Percentiles rank a stretch among this genome's conserved stretches.
phyloP scores from a whole-genome alignment of 768 basidiomycete species.

The Boletus tomentosulus region DNA sequence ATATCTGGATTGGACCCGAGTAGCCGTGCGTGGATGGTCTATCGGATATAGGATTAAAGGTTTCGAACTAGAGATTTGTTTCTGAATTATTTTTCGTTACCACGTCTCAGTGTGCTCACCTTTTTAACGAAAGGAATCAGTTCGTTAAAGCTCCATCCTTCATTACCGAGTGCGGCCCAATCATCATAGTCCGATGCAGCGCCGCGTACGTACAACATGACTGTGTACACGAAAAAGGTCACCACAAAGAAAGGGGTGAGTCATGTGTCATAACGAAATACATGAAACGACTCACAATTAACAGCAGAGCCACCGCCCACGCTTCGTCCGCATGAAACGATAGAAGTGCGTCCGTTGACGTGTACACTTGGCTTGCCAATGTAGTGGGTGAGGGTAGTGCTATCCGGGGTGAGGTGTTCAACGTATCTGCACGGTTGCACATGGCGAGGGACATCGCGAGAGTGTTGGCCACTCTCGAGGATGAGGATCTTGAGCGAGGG shows the following conservation, averaged over 20 bases:
- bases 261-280: neutral
- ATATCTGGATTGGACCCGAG: constrained; percentile 27
- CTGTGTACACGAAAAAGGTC: neutral
- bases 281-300: constrained; percentile 13
- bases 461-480: constrained; percentile 24
- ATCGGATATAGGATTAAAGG: constrained; percentile 27
- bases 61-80: constrained; percentile 20
- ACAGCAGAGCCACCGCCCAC: constrained; percentile 26
- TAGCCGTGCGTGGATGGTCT: constrained; percentile 32
- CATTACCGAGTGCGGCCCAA: constrained; percentile 21
- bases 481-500: constrained; percentile 26
- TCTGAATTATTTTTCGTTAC: too few species aligned
- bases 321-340: constrained; percentile 16
- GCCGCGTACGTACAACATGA: constrained; percentile 19
- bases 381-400: constrained; percentile 15
- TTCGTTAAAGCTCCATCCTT: constrained; percentile 24
- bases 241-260: neutral
- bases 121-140: constrained; percentile 26
- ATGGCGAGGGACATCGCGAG: constrained; percentile 16
- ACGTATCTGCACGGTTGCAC: constrained; percentile 17
- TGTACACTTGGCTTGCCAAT: constrained; percentile 7
- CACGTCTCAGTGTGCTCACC: neutral
- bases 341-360: constrained; percentile 12
- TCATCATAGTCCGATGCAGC: constrained; percentile 28
- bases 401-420: constrained; percentile 14